A percentile compares a stretch with the other conserved stretches of the same genome.
phyloP scores from a whole-genome alignment of 2,329 filamentous ascomycete species.

The Diaporthe sp. region DNA sequence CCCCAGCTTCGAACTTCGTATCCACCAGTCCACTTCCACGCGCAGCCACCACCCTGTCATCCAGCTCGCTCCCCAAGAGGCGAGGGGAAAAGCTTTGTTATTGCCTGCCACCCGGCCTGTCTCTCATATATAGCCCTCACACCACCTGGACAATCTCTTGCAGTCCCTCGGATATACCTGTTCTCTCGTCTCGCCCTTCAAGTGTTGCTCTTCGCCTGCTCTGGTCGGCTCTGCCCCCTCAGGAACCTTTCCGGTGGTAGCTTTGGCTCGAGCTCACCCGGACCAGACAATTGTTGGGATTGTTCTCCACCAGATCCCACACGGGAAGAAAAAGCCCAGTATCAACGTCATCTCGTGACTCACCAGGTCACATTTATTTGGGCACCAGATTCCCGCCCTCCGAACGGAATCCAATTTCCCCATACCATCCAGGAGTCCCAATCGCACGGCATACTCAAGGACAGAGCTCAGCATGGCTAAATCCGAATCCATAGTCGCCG shows the following conservation, averaged over 20 bases:
- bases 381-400: not conserved
- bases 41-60: conserved; percentile 23
- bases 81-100: conserved; percentile 31
- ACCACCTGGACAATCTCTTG: not conserved
- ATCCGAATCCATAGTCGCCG: conserved; percentile 29
- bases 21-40: conserved; percentile 30
- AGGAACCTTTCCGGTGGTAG: not conserved
- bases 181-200: not conserved
- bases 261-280: conserved; percentile 17
- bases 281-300: not conserved
- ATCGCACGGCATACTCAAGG: not conserved
- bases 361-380: not conserved
- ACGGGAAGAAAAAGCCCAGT: not conserved
- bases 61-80: not conserved
- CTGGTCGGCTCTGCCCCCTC: conserved; percentile 2
- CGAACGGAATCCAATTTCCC: not conserved
- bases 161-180: not conserved
- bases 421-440: not conserved
- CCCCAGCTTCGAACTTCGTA: conserved; percentile 34
- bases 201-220: not conserved
- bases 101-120: not conserved
- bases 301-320: conserved; percentile 21
- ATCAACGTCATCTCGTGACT: conserved; percentile 31
- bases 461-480: conserved; percentile 30
- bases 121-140: not conserved